These are phyloP conservation scores for Kodamaea sagamina DNA, from an alignment of 805 yeast genomes.

Conservation along the genomic window DNA sequence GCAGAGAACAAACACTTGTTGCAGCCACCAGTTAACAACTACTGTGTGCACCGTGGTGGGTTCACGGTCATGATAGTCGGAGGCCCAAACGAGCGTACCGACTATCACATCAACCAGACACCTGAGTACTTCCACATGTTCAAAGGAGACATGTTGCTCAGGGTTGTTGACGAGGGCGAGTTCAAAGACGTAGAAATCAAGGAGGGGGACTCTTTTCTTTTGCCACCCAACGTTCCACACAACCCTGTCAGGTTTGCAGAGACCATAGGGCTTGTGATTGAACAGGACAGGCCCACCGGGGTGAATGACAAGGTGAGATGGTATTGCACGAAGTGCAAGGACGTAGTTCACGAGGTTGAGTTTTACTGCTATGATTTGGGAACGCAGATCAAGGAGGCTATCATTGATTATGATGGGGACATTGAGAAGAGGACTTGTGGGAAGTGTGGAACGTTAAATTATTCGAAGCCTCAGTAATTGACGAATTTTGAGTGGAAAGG, in stretches of 20 bases:
- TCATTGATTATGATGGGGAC: slow-evolving; percentile 66
- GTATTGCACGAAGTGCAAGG: slow-evolving; percentile 77
- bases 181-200: slow-evolving; percentile 73
- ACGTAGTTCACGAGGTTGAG: slow-evolving; percentile 63
- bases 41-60: slow-evolving; percentile 87
- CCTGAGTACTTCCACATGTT: slow-evolving; percentile 92
- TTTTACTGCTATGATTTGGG: slow-evolving; percentile 84
- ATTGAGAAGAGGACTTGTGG: slow-evolving; percentile 67
- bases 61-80: slow-evolving; percentile 95
- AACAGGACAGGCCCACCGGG: slow-evolving; percentile 82
- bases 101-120: slow-evolving; percentile 89
- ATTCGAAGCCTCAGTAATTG: slow-evolving; percentile 57
- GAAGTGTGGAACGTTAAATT: slow-evolving; percentile 71
- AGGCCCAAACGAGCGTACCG: slow-evolving; percentile 93
- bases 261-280: slow-evolving; percentile 88
- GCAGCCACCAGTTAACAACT: slow-evolving; percentile 92
- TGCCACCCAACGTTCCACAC: slow-evolving; percentile 86
- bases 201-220: slow-evolving; percentile 86
- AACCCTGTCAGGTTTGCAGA: slow-evolving; percentile 84
- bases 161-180: slow-evolving; percentile 70
- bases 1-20: slow-evolving; percentile 71
- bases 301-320: slow-evolving; percentile 76
- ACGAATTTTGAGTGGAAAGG: no score
- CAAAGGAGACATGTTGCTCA: slow-evolving; percentile 82
- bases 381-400: slow-evolving; percentile 85